Conservation (phyloP, 2,329 filamentous ascomycete genomes). For the Amesomyces nigricolor region DNA sequence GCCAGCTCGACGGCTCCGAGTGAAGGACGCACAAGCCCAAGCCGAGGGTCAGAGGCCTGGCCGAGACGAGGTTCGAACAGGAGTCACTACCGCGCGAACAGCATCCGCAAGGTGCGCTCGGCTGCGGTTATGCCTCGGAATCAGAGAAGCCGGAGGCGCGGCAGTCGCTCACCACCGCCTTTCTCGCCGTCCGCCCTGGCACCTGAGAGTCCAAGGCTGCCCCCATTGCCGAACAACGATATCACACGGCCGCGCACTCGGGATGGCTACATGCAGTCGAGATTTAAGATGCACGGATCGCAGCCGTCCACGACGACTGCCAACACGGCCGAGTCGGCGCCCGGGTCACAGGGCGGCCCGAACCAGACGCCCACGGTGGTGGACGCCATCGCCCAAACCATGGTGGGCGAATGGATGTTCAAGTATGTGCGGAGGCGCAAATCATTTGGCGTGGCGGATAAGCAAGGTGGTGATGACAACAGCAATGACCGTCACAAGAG, state of each 20-base stretch:
- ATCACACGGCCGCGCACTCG: constrained; percentile 55
- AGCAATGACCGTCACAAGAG: constrained; percentile 82
- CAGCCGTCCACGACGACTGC: constrained; percentile 58
- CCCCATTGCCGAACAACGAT: constrained; percentile 67
- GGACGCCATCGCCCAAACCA: constrained; percentile 93
- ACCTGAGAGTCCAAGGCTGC: constrained; percentile 64
- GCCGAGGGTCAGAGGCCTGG: constrained; percentile 51
- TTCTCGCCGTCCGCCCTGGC: constrained; percentile 63
- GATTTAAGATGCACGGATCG: constrained; percentile 46
- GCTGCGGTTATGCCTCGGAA: constrained; percentile 64
- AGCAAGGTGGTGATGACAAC: constrained; percentile 60
- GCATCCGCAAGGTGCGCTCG: constrained; percentile 78
- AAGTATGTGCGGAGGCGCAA: constrained; percentile 84
- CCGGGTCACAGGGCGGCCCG: constrained; percentile 50
- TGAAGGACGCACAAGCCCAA: constrained; percentile 75
- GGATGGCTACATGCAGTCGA: constrained; percentile 33
- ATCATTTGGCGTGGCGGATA: constrained; percentile 77
- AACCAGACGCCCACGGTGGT: constrained; percentile 75
- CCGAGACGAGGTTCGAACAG: constrained; percentile 46
- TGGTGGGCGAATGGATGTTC: constrained; percentile 98
- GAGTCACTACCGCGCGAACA: constrained; percentile 51
- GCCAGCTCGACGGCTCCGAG: constrained; percentile 58
- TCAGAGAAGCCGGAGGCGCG: constrained; percentile 43
- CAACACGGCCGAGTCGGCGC: constrained; percentile 40
- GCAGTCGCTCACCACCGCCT: constrained; percentile 58